Evolutionary conservation across 495 filamentous ascomycete species (phyloP), one percentile per base, ranked within the genome.

Genomic region (Pseudomonodictys pantanalensis): DNA sequence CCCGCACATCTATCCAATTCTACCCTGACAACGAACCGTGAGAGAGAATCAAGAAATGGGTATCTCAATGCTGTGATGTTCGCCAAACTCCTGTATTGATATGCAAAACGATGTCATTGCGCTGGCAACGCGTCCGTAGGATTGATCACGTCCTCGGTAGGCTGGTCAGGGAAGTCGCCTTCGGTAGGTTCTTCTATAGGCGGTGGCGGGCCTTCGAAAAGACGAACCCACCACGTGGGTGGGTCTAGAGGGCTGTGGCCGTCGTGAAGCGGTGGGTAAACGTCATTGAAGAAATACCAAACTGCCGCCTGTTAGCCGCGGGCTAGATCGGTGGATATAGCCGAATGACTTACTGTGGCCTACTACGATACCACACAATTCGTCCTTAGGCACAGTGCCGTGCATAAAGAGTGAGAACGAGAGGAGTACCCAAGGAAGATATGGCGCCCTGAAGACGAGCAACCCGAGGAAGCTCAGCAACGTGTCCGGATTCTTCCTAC

Each of bases 231-330:
- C 86, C 90, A 96, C 69, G 76, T 75, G 1, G 93, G 93, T 42
- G 95, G 91, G 69, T 97, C 95, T 46, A 98, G 76, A 5, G 93
- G 93, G 43, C 89, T 81, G 42, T 87, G 86, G 25, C 91, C 92
- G 60, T 85, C 83, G 71, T 96, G 88, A 44, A 97, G 80, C 25
- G 90, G 86, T 5, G 93, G 93, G 71, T 96, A 98, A 15, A 98
- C 91, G 68, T 98, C 93, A 47, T 84, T 88, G 76, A 97, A 97
- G 77, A 95, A 98, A 71, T 97, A 98, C 88, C 92, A 98, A 28
- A 97, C 81, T 82, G 44, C 22, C 1, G 9, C 38, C 26, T 17
- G 41, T 71, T 46, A 70, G 62, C 54, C 9, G 41, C 3, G 6
- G 8, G 7, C 3, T 17, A 1, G 17, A 10, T 12, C 2, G 4